Conservation (phyloP, 768 basidiomycete genomes). For the Boletus pseudopeckii region DNA sequence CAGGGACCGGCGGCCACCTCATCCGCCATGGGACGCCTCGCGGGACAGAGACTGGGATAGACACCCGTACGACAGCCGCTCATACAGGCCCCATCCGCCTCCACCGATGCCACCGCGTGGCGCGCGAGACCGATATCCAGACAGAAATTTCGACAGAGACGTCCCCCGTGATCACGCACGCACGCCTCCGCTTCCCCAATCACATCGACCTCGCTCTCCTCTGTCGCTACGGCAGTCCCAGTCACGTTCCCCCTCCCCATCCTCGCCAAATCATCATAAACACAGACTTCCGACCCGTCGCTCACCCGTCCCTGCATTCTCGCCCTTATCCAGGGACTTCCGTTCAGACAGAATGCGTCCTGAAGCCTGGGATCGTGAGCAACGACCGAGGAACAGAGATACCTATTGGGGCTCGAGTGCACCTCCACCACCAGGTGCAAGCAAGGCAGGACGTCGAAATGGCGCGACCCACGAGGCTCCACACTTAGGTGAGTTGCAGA, state of each 20-base stretch:
- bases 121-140: constrained; percentile 25
- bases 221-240: constrained; percentile 24
- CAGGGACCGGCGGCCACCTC: constrained; percentile 25
- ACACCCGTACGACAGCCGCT: constrained; percentile 16
- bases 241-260: constrained; percentile 41
- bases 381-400: constrained; percentile 30
- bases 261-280: constrained; percentile 31
- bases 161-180: constrained; percentile 20
- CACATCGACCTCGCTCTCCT: constrained; percentile 20
- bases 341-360: constrained; percentile 34
- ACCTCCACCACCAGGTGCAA: constrained; percentile 8
- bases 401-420: constrained; percentile 14
- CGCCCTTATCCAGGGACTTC: constrained; percentile 37
- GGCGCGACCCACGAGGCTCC: constrained; percentile 3
- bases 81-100: constrained; percentile 15
- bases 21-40: constrained; percentile 18
- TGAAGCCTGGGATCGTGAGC: constrained; percentile 35
- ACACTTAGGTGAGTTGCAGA: constrained; percentile 8
- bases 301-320: constrained; percentile 36
- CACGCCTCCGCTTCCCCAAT: constrained; percentile 21
- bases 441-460: constrained; percentile 4
- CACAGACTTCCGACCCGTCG: constrained; percentile 36
- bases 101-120: constrained; percentile 10
- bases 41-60: constrained; percentile 27
- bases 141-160: constrained; percentile 23